These are phyloP conservation scores for Metahyphopichia silvanorum DNA, from an alignment of 805 yeast species.

Conservation along the genomic window DNA sequence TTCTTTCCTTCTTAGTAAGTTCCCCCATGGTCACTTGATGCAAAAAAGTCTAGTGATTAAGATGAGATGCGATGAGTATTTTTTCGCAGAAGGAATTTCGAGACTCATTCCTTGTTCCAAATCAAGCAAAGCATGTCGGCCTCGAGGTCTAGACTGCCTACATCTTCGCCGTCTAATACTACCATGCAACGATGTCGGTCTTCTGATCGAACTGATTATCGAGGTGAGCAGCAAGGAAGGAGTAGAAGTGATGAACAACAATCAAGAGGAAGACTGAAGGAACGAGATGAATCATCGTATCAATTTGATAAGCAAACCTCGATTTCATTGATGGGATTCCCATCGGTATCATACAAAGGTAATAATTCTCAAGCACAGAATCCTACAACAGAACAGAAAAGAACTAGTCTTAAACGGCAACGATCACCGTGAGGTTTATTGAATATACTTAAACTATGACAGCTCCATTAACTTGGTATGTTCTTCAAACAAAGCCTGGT, in stretches of 20 bases:
- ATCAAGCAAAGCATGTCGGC: background rate
- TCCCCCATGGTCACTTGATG: conserved; percentile 23
- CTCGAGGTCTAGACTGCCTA: background rate
- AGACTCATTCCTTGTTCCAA: background rate
- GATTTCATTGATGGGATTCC: conserved; percentile 54
- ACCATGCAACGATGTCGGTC: too few relatives aligned
- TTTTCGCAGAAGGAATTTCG: background rate
- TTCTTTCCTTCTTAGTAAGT: conserved; percentile 62
- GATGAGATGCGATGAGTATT: background rate
- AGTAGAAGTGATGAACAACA: conserved; percentile 19
- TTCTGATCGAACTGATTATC: too few relatives aligned
- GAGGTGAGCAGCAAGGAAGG: too few relatives aligned
- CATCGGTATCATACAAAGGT: too few relatives aligned
- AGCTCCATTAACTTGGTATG: conserved; percentile 43
- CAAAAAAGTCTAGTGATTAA: background rate
- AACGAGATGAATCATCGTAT: conserved; percentile 9
- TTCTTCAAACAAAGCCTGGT: conserved; percentile 55
- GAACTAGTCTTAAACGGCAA: too few relatives aligned
- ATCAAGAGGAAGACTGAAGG: conserved; percentile 21
- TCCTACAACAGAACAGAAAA: too few relatives aligned
- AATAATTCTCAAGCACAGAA: too few relatives aligned
- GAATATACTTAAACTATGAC: too few relatives aligned
- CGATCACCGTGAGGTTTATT: too few relatives aligned
- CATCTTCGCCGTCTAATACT: background rate
- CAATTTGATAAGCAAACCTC: conserved; percentile 13